phyloP scores from a whole-genome alignment of 1,284 basidiomycete species.

The Moesziomyces aphidis region DNA sequence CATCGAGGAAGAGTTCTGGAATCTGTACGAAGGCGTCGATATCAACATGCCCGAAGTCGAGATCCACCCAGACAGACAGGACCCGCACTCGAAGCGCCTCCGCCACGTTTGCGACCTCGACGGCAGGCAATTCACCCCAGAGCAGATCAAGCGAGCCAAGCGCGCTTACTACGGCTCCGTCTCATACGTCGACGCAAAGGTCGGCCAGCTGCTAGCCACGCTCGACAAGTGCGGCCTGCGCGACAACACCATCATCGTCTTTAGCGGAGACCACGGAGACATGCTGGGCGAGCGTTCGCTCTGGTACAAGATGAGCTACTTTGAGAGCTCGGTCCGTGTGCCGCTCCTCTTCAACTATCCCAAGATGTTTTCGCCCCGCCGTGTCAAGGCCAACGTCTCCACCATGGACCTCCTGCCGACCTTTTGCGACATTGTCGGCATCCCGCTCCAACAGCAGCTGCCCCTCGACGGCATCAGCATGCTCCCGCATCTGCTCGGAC shows the following conservation, averaged over 20 bases:
- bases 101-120: conserved; percentile 41
- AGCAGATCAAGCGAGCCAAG: conserved; percentile 44
- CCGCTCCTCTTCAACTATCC: conserved; percentile 41
- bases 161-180: conserved; percentile 40
- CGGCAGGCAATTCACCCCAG: conserved; percentile 27
- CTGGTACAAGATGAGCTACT: conserved; percentile 51
- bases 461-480: conserved; percentile 39
- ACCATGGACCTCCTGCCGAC: conserved; percentile 41
- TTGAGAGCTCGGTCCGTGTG: conserved; percentile 42
- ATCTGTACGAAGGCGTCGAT: conserved; percentile 32
- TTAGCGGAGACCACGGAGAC: conserved; percentile 41
- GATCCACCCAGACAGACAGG: conserved; percentile 28
- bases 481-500: conserved; percentile 29
- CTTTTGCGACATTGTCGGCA: conserved; percentile 36
- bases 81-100: conserved; percentile 40
- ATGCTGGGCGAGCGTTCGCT: conserved; percentile 37
- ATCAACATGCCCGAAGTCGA: conserved; percentile 45
- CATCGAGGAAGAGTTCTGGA: conserved; percentile 38
- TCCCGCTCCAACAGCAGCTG: conserved; percentile 28
- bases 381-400: conserved; percentile 37
- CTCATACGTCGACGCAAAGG: conserved; percentile 40
- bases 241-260: conserved; percentile 36
- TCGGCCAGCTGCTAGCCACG: conserved; percentile 25
- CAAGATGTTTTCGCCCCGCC: conserved; percentile 31
- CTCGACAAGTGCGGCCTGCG: conserved; percentile 37